Evolutionary conservation across 2,329 filamentous ascomycete species (phyloP), one percentile per base, ranked within the genome.

Genomic region (Cladosporium sphaerospermum): DNA sequence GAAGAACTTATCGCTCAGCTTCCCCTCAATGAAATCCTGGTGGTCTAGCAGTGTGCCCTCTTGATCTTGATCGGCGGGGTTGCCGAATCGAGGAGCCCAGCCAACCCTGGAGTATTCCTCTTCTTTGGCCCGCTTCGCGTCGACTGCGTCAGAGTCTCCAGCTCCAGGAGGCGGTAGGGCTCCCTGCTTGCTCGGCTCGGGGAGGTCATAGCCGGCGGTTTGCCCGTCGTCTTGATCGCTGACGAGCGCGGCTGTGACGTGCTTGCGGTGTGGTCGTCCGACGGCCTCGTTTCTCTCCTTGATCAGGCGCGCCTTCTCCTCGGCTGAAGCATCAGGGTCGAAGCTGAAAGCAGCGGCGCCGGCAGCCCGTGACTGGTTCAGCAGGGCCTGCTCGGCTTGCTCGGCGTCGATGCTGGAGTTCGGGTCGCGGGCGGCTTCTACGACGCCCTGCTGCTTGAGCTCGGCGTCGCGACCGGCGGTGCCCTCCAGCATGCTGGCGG

Each of bases 21-120:
- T 85, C 56, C 83, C 80, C 67, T 99, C 95, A 19, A 97, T 70
- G 75, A 85, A 88, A 1, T 90, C 96, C 64, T 90, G 82, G 68
- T 96, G 91, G 65, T 99, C 91, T 37, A 93, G 78, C 64, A 95
- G 69, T 56, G 82, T 89, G 43, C 70, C 70, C 54, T 86, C 84
- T 10, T 74, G 74, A 3, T 76, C 70, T 67, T 52, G 69, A 66
- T 69, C 78, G n/a, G 66, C 69, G 2, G 81, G 81, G 74, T 82
- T 83, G 61, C 89, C 89, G 67, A 96, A 90, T 58, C 82, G 83
- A 39, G 93, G 93, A 11, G 88, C 84, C 93, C 93, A 97, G 47
- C 93, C 93, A 5, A 90, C 89, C 57, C 73, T 73, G 47, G 62
- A 69, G 69, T 69, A 78, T 19, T 69, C 66, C 50, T 53, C 50